Evolutionary conservation across 2,329 filamentous ascomycete species (phyloP).

Genomic region (Diplodia mutila): DNA sequence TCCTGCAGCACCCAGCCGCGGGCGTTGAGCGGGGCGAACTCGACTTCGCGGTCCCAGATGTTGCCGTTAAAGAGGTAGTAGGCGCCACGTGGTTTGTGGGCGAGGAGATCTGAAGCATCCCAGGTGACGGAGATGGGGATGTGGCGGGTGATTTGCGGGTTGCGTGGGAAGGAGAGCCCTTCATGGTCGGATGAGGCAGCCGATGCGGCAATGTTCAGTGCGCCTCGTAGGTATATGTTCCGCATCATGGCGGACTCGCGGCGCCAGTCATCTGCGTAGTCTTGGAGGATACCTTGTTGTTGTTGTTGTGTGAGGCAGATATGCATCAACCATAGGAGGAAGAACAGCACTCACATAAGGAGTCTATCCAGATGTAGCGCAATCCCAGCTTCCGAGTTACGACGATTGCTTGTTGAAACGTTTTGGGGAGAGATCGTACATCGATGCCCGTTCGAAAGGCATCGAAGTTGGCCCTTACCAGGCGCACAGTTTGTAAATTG

Average conservation of each 20-base stretch:
- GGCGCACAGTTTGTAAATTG: neutral
- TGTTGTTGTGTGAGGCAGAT: neutral
- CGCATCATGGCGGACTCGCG: slow-evolving; percentile 25
- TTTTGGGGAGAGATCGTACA: slow-evolving; percentile 31
- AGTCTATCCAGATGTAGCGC: slow-evolving; percentile 44
- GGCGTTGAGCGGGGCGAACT: slow-evolving; percentile 28
- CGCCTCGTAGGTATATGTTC: slow-evolving; percentile 26
- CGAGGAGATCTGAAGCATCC: neutral
- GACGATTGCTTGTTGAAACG: slow-evolving; percentile 41
- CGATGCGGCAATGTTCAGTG: slow-evolving; percentile 28
- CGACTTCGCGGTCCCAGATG: slow-evolving; percentile 7
- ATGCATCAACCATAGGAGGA: too few relatives aligned
- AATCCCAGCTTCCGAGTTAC: slow-evolving; percentile 42
- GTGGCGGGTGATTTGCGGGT: neutral
- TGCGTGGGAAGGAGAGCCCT: neutral
- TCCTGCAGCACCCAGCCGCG: slow-evolving; percentile 34
- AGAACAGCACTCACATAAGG: slow-evolving; percentile 26
- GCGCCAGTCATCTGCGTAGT: slow-evolving; percentile 27
- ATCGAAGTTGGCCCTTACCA: slow-evolving; percentile 11
- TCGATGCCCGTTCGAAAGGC: slow-evolving; percentile 25
- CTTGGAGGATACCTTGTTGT: slow-evolving; percentile 27
- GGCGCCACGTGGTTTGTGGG: neutral
- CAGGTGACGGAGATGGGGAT: neutral
- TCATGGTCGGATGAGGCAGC: neutral
- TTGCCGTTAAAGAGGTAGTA: neutral